Conservation (phyloP, 2,329 filamentous ascomycete species). For the Ploettnerulaceae sp. region DNA sequence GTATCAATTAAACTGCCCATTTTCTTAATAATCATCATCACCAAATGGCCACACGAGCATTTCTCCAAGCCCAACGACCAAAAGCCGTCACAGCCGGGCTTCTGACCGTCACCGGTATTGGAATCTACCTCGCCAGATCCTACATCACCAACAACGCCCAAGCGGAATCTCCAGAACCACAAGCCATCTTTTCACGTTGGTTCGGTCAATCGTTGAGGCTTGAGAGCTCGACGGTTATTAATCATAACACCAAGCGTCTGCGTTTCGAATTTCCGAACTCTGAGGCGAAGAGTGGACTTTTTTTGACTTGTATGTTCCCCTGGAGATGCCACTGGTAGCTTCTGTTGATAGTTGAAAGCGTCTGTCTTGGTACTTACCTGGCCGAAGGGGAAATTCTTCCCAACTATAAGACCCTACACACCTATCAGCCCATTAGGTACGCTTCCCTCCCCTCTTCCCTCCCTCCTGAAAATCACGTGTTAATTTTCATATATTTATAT, state of each 20-base stretch:
- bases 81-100: neutral
- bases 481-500: no score
- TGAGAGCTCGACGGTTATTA: conserved; percentile 48
- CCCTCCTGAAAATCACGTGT: neutral
- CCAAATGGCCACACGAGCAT: conserved; percentile 1
- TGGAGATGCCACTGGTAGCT: conserved; percentile 15
- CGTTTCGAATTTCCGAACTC: conserved; percentile 50
- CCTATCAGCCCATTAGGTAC: conserved; percentile 43
- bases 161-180: conserved; percentile 7
- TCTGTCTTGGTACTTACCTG: conserved; percentile 57
- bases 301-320: conserved; percentile 40
- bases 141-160: conserved; percentile 6
- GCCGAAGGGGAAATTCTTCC: conserved; percentile 52
- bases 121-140: conserved; percentile 5
- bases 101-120: conserved; percentile 1
- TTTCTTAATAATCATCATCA: neutral
- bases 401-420: conserved; percentile 62
- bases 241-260: conserved; percentile 54
- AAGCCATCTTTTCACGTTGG: conserved; percentile 7
- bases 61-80: neutral
- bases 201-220: conserved; percentile 31
- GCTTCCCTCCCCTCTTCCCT: neutral
- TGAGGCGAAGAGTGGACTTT: conserved; percentile 44
- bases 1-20: no score
- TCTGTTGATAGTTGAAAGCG: conserved; percentile 8